Evolutionary conservation across 1,139 yeast genomes (phyloP).

Genomic region (Sugiyamaella novakii): DNA sequence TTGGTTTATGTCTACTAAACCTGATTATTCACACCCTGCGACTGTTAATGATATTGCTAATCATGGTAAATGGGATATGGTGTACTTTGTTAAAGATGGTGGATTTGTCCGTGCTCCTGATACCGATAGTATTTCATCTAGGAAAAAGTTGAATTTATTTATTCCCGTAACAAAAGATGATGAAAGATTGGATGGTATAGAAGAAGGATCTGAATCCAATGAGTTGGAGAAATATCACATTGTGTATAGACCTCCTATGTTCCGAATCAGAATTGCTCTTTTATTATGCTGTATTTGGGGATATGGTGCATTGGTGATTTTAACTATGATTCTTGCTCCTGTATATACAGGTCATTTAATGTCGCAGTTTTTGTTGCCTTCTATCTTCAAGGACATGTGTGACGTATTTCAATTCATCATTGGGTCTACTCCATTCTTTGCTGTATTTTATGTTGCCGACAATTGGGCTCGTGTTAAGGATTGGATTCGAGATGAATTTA

Average conservation of each 20-base stretch:
- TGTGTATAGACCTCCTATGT: conserved; percentile 85
- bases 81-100: conserved; percentile 62
- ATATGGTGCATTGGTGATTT: conserved; percentile 56
- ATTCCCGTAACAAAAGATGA: conserved; percentile 84
- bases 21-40: conserved; percentile 64
- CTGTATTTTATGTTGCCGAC: conserved; percentile 22
- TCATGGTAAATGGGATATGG: conserved; percentile 25
- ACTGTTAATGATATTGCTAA: conserved; percentile 50
- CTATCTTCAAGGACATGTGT: conserved; percentile 14
- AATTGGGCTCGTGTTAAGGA: conserved; percentile 22
- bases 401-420: conserved; percentile 24
- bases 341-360: conserved; percentile 37
- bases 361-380: conserved; percentile 13
- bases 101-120: conserved; percentile 83
- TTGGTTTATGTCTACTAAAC: conserved; percentile 47
- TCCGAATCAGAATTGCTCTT: conserved; percentile 58
- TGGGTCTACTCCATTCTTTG: conserved; percentile 28
- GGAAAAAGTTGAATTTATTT: conserved; percentile 66
- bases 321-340: conserved; percentile 37
- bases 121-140: conserved; percentile 64
- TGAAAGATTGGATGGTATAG: conserved; percentile 53
- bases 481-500: conserved; percentile 11
- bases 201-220: conserved; percentile 43
- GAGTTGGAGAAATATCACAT: conserved; percentile 64
- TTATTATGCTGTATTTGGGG: conserved; percentile 69